These are phyloP conservation scores for Heritiera littoralis DNA, from an alignment of 345 rosid species.

Conservation along the genomic window DNA sequence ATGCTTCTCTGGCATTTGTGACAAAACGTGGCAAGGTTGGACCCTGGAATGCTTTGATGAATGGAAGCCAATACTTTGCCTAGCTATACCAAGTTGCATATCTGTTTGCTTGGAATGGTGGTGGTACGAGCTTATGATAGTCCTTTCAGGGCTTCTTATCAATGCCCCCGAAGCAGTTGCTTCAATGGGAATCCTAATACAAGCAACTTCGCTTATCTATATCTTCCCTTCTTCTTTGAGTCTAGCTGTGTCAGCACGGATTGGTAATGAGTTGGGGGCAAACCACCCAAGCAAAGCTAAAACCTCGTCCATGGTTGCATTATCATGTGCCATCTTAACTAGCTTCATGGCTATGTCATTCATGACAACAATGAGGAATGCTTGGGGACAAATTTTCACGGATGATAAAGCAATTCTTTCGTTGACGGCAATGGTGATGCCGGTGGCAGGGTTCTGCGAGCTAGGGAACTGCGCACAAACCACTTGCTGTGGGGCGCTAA, in stretches of 20 bases:
- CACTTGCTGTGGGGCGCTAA: slow-evolving; percentile 50
- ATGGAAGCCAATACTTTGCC: slow-evolving; percentile 44
- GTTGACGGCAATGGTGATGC: slow-evolving; percentile 44
- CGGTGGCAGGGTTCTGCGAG: slow-evolving; percentile 56
- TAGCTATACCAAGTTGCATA: slow-evolving; percentile 51
- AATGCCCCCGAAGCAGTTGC: slow-evolving; percentile 51
- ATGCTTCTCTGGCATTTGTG: slow-evolving; percentile 37
- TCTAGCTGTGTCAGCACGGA: slow-evolving; percentile 48
- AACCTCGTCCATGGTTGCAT: slow-evolving; percentile 35
- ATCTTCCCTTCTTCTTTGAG: slow-evolving; percentile 54
- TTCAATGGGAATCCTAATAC: slow-evolving; percentile 55
- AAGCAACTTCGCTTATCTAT: slow-evolving; percentile 51
- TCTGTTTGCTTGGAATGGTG: slow-evolving; percentile 67
- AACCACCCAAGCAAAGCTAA: slow-evolving; percentile 39
- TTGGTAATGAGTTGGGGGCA: slow-evolving; percentile 54
- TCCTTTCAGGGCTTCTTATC: slow-evolving; percentile 45
- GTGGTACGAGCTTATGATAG: slow-evolving; percentile 67
- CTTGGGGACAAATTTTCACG: slow-evolving; percentile 52
- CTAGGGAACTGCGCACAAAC: slow-evolving; percentile 63
- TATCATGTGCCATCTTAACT: slow-evolving; percentile 38
- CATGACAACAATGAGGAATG: slow-evolving; percentile 38
- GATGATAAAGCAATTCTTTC: slow-evolving; percentile 41
- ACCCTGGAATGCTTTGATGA: slow-evolving; percentile 39
- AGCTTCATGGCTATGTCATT: slow-evolving; percentile 38
- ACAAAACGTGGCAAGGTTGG: slow-evolving; percentile 51